Base-by-base conservation (phyloP, 2,329 filamentous ascomycete genomes). In the Pseudogymnoascus sp. region DNA sequence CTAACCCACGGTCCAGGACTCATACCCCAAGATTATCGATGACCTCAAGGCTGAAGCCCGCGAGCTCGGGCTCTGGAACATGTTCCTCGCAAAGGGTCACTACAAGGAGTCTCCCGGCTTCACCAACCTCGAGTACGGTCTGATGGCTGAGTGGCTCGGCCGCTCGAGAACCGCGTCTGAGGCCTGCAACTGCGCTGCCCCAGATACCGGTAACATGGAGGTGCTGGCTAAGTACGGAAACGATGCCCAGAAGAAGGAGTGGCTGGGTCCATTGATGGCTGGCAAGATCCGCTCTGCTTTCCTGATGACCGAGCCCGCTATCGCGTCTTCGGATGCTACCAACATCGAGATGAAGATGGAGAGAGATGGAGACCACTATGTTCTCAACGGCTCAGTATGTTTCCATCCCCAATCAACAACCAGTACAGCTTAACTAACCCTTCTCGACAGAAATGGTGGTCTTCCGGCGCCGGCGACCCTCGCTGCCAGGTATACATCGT, bases 121-220 rank as follows among this genome's bases (percentile, higher is more conserved):
- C 79, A 91, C 87, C 65, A 99, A 97, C 77, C 81, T 99, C 66
- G 94, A 99, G 78, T 99, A 99, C 74, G 94, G 92, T 11, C 79
- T 99, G 70, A 99, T 97, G 92, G 94, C 94, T 16, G 94, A 99
- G 79, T 90, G 91, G 78, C 80, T 97, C 70, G 94, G 94, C 67
- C 93, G 91, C 79, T 96, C 90, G 69, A 82, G 84, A 73, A 81
- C 86, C 66, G 94, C 92, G 10, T 91, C 89, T 6, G 91, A 94
- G 79, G 91, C 92, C 25, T 90, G 88, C 74, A 96, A 96, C 77
- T 96, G 92, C 77, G 83, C 92, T 37, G 92, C 92, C 3, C 92
- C 92, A 2, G 92, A 96, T 75, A 96, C 92, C 3, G 92, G 92
- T 60, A 96, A 96, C 77, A 96, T 96, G 91, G 92, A 96, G 75